These are phyloP conservation scores for Simmondsia chinensis DNA, from an alignment of 148 eudicot genomes.

Conservation along the genomic window DNA sequence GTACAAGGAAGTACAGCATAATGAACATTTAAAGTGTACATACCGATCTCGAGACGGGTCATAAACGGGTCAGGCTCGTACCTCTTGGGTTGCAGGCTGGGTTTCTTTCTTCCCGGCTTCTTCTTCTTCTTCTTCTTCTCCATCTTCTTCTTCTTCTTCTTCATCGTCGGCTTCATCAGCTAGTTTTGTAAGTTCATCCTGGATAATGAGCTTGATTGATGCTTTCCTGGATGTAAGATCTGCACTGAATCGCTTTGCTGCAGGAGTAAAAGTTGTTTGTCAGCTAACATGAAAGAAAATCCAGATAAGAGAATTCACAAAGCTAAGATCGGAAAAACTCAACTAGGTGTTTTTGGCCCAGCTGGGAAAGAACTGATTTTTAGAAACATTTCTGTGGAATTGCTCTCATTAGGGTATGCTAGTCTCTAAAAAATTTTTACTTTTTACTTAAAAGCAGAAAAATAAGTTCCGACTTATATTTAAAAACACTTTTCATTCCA, in stretches of 20 bases:
- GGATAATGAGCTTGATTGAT: constrained; percentile 76
- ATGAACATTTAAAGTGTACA: constrained; percentile 8
- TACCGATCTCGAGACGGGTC: constrained; percentile 1
- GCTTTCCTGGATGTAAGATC: constrained; percentile 62
- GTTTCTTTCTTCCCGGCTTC: constrained; percentile 33
- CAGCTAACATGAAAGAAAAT: not conserved
- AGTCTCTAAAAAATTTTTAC: too few species aligned
- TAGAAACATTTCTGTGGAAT: too few species aligned
- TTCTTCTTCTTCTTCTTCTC: constrained; percentile 31
- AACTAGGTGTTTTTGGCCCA: too few species aligned
- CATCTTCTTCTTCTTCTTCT: constrained; percentile 65
- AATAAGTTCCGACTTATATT: too few species aligned
- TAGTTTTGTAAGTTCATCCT: constrained; percentile 83
- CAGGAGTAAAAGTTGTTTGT: not conserved
- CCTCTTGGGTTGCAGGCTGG: constrained; percentile 32
- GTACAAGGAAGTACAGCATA: constrained; percentile 1
- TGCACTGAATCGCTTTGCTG: constrained; percentile 56
- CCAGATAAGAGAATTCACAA: not conserved
- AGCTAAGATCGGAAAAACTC: not conserved
- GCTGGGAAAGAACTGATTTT: too few species aligned
- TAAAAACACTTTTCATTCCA: too few species aligned
- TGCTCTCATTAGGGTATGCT: too few species aligned
- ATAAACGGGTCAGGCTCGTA: constrained; percentile 34
- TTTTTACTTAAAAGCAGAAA: too few species aligned
- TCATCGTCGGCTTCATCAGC: constrained; percentile 84